Conservation (phyloP, 305 asterid genomes). For the Fraxinus albicans region DNA sequence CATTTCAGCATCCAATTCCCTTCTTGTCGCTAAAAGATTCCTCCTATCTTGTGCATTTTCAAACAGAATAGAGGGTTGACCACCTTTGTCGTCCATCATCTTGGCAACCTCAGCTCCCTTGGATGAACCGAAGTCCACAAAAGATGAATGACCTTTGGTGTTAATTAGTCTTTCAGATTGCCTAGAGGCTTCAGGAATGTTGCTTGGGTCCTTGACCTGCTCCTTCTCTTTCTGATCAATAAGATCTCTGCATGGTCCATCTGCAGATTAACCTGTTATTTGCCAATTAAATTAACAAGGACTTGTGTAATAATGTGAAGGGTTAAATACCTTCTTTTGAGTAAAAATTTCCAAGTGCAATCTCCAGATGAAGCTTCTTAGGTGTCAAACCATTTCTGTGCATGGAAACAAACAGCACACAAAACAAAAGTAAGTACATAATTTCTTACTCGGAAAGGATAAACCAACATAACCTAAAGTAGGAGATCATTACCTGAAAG, state of each 20-base stretch:
- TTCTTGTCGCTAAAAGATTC: constrained; percentile 39
- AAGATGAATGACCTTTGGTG: constrained; percentile 42
- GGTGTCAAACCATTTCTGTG: constrained; percentile 91
- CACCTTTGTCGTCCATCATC: constrained; percentile 46
- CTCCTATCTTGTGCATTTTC: constrained; percentile 66
- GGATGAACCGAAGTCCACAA: constrained; percentile 37
- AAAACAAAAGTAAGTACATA: constrained; percentile 26
- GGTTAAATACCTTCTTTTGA: constrained; percentile 71
- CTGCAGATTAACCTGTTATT: constrained; percentile 48
- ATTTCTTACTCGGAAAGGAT: constrained; percentile 7
- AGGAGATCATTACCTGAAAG: constrained; percentile 69
- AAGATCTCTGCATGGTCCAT: constrained; percentile 67
- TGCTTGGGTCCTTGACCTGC: constrained; percentile 54
- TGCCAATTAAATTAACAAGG: constrained; percentile 13
- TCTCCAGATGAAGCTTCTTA: constrained; percentile 94
- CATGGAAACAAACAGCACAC: constrained; percentile 17
- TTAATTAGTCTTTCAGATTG: constrained; percentile 53
- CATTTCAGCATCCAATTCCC: constrained; percentile 46
- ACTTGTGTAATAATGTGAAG: constrained; percentile 23
- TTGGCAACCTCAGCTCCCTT: constrained; percentile 54
- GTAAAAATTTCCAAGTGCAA: constrained; percentile 85
- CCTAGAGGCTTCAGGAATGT: constrained; percentile 47
- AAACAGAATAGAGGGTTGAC: constrained; percentile 36
- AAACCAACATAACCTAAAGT: constrained; percentile 19
- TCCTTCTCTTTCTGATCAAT: constrained; percentile 72